A percentile compares a stretch with the other conserved stretches of the same genome.
phyloP scores from a whole-genome alignment of 257 asterid genomes.

The Linderniella brevidens region DNA sequence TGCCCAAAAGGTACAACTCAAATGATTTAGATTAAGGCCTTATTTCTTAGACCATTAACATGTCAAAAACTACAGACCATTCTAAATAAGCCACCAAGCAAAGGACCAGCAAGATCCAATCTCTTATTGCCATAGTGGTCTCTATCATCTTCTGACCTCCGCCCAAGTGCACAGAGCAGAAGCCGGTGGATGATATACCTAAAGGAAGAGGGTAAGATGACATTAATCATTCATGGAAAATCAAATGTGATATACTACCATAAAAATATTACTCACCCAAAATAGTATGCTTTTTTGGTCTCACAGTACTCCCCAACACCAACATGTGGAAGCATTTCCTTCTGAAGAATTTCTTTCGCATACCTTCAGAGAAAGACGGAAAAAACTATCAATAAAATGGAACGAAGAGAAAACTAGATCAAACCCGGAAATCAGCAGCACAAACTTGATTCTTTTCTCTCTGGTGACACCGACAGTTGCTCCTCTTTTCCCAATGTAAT shows the following conservation, averaged over 20 bases:
- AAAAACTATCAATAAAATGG: constrained; percentile 5
- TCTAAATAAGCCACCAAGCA: constrained; percentile 90
- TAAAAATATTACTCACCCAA: constrained; percentile 40
- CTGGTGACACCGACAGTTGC: constrained; percentile 89
- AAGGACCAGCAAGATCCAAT: constrained; percentile 96
- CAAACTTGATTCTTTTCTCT: constrained; percentile 93
- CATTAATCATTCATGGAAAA: constrained; percentile 9
- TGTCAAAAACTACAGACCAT: constrained; percentile 38
- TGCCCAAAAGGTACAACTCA: constrained; percentile 30
- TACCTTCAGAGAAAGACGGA: constrained; percentile 34
- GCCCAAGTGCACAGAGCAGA: constrained; percentile 81
- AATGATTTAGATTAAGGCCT: constrained; percentile 14
- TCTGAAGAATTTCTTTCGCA: constrained; percentile 90
- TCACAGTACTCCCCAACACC: constrained; percentile 88
- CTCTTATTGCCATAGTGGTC: constrained; percentile 98
- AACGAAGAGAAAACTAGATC: constrained; percentile 1
- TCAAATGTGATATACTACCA: constrained; percentile 8
- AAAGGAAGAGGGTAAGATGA: constrained; percentile 8
- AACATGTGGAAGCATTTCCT: constrained; percentile 99
- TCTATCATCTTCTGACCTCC: constrained; percentile 89
- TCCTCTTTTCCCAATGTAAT: constrained; percentile 95
- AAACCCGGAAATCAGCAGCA: constrained; percentile 10
- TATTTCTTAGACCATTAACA: constrained; percentile 1
- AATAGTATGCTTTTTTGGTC: constrained; percentile 91
- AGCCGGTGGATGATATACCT: constrained; percentile 92